Base-by-base conservation (phyloP, 2,329 filamentous ascomycete species). In the Epichloe sylvatica region DNA sequence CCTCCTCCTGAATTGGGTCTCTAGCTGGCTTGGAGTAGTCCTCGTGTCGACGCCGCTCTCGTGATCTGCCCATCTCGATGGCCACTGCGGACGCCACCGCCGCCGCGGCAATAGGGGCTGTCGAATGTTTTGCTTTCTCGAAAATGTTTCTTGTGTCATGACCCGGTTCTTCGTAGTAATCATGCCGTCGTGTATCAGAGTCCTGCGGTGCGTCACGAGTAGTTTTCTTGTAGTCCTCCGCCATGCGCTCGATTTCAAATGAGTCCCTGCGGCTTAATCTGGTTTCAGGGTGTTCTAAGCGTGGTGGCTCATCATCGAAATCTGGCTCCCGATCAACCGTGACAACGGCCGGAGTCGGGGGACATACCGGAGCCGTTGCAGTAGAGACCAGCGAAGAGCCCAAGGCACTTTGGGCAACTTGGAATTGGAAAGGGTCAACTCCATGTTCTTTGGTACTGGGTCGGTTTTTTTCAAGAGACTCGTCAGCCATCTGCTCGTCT, bases 381-480 rank as follows among this genome's bases (percentile, higher is more conserved):
- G 46, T 42, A 39, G 45, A 30, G 9, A 44, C 45, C 3, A 36
- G 36, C 3, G 47, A 42, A 15, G 49, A 30, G 12, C 15, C 40
- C n/a, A 49, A 30, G n/a, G 71, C 70, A 57, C 75, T 70, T 52
- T 75, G 68, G 40, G 69, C 55, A 52, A 80, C 74, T 61, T 76
- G 77, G 58, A 69, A 81, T 59, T 78, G 70, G 60, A 81, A 81
- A 17, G 77, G 76, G 62, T 82, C 74, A 58, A 76, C 61, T 3
- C 9, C 12, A 23, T 42, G 9, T 17, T n/a, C 36, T 33, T 45
- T 5, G 37, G 25, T 19, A 57, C 52, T 62, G 41, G 54, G 58
- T 50, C 17, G 19, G 37, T 39, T 12, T 37, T 33, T 39, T 17
- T 49, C 46, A n/a, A 15, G 5, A 47, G 48, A 47, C 52, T 59